Evolutionary conservation across 2,329 filamentous ascomycete genomes (phyloP).

Genomic region (Xenoacremonium recifei): DNA sequence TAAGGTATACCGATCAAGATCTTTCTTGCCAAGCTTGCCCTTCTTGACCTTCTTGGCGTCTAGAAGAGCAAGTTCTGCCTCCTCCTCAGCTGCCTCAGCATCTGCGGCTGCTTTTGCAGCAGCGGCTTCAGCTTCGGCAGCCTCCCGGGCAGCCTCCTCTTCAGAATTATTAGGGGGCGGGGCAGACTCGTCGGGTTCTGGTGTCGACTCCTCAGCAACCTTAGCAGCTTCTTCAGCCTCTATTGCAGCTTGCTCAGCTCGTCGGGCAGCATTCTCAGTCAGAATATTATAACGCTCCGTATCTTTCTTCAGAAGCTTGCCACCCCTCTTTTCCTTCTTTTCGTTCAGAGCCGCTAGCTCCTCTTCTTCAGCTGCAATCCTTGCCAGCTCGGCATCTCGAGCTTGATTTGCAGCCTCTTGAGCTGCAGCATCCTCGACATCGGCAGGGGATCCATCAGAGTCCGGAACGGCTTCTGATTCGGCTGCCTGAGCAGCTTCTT

Average conservation of each 20-base stretch:
- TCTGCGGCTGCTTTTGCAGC: constrained; percentile 15
- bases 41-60: constrained; percentile 20
- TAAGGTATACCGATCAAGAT: constrained; percentile 27
- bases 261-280: constrained; percentile 13
- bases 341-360: constrained; percentile 1
- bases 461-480: constrained; percentile 19
- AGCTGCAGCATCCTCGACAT: constrained; percentile 6
- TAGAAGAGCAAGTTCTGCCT: constrained; percentile 19
- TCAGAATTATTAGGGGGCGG: constrained; percentile 32
- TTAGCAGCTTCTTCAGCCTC: constrained; percentile 21
- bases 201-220: too few relatives aligned
- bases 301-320: constrained; percentile 15
- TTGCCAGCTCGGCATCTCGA: constrained; percentile 8
- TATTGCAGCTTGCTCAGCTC: constrained; percentile 31
- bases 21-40: constrained; percentile 16
- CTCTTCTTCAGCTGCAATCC: constrained; percentile 7
- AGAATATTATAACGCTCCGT: constrained; percentile 26
- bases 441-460: constrained; percentile 5
- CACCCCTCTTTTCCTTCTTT: constrained; percentile 10
- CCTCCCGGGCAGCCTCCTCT: constrained; percentile 12
- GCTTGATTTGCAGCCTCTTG: constrained; percentile 2
- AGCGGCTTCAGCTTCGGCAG: constrained; percentile 8
- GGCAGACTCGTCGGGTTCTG: too few relatives aligned
- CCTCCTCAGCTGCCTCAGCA: constrained; percentile 19
- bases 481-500: constrained; percentile 19